Conservation (phyloP, 2,329 filamentous ascomycete genomes). For the Cordyceps militaris region DNA sequence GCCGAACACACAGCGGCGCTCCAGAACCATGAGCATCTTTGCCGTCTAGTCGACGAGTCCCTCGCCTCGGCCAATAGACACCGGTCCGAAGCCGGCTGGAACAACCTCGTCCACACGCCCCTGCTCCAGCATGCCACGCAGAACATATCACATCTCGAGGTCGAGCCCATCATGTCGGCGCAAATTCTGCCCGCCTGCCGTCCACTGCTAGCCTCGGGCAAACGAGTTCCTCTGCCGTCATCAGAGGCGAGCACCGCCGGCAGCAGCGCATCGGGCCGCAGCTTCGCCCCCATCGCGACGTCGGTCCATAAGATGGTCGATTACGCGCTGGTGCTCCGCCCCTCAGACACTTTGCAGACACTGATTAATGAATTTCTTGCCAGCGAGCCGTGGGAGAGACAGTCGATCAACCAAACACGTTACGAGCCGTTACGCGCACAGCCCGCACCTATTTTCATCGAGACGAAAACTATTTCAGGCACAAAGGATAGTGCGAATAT, state of each 20-base stretch:
- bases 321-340: neutral
- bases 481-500: neutral
- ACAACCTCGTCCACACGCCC: neutral
- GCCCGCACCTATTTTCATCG: neutral
- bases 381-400: neutral
- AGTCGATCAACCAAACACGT: neutral
- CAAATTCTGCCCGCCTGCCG: neutral
- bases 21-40: neutral
- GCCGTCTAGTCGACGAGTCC: neutral
- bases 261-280: neutral
- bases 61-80: neutral
- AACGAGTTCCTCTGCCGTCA: neutral
- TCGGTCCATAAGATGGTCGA: conserved; percentile 6
- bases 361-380: neutral
- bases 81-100: neutral
- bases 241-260: neutral
- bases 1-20: neutral
- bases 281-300: neutral
- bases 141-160: neutral
- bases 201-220: neutral
- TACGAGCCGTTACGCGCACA: neutral
- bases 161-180: neutral
- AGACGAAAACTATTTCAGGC: neutral
- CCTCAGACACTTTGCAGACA: neutral
- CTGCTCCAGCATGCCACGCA: neutral